A percentile compares a stretch with the other conserved stretches of the same genome.
phyloP scores from a whole-genome alignment of 805 yeast species.

The Candida ulmi region DNA sequence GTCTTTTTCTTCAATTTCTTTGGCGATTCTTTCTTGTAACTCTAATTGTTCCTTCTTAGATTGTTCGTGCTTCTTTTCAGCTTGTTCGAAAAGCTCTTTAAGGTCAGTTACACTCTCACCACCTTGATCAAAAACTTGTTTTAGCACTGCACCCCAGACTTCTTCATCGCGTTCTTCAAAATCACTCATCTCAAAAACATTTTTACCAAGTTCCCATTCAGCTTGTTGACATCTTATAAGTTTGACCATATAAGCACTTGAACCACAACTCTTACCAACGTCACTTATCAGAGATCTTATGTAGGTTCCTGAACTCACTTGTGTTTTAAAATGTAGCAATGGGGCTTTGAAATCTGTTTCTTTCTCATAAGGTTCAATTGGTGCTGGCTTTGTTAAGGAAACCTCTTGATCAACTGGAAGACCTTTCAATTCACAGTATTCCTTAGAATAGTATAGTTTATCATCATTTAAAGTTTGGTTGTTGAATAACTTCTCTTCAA shows the following conservation, averaged over 20 bases:
- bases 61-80: slow-evolving; percentile 19
- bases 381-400: slow-evolving; percentile 32
- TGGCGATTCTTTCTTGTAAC: background rate
- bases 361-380: slow-evolving; percentile 26
- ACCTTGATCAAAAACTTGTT: slow-evolving; percentile 45
- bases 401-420: slow-evolving; percentile 33
- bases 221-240: slow-evolving; percentile 72
- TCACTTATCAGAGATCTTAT: slow-evolving; percentile 88
- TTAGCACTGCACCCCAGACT: slow-evolving; percentile 67
- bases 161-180: slow-evolving; percentile 54
- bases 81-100: slow-evolving; percentile 30
- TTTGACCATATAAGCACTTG: slow-evolving; percentile 85
- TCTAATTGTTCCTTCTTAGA: slow-evolving; percentile 1
- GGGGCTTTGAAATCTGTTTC: slow-evolving; percentile 53
- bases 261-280: slow-evolving; percentile 72
- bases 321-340: slow-evolving; percentile 62
- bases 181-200: slow-evolving; percentile 63
- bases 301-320: slow-evolving; percentile 93
- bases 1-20: background rate
- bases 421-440: slow-evolving; percentile 42
- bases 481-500: slow-evolving; percentile 30
- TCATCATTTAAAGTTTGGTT: slow-evolving; percentile 53
- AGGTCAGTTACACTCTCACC: slow-evolving; percentile 30
- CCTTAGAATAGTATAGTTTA: slow-evolving; percentile 51
- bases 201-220: slow-evolving; percentile 72